phyloP scores from a whole-genome alignment of 352 stramenopile species.

The Phytophthora foliorum region DNA sequence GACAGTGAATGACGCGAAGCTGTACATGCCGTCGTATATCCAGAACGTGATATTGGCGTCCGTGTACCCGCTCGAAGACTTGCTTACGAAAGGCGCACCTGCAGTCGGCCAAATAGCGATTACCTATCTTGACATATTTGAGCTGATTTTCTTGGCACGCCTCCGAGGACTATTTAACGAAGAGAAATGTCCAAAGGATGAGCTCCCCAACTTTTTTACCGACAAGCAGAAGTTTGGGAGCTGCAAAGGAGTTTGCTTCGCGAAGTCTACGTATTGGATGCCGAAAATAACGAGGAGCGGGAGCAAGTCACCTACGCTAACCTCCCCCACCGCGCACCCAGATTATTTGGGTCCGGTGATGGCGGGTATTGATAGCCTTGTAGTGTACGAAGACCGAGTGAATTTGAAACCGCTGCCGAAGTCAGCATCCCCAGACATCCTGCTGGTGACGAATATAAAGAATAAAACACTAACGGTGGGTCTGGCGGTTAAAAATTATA shows the following conservation, averaged over 20 bases:
- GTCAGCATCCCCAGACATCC: neutral
- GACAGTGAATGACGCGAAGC: neutral
- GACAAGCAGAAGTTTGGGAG: neutral
- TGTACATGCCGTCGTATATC: slow-evolving; percentile 3
- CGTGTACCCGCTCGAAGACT: neutral
- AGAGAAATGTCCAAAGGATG: neutral
- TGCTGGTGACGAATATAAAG: neutral
- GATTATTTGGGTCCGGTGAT: no score
- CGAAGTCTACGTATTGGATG: neutral
- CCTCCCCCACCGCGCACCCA: no score
- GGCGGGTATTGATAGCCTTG: neutral
- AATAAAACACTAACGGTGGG: neutral
- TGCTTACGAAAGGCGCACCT: neutral
- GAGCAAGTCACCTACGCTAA: neutral
- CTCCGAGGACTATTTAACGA: neutral
- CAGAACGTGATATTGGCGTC: neutral
- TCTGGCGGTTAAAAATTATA: neutral
- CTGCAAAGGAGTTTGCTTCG: neutral
- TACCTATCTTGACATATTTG: neutral
- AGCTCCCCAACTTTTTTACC: neutral
- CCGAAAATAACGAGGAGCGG: neutral
- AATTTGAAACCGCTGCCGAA: no score
- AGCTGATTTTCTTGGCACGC: neutral
- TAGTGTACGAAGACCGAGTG: no score
- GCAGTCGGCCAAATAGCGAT: neutral